Base-by-base conservation (phyloP, 495 filamentous ascomycete genomes). In the Umbilicaria muhlenbergii region DNA sequence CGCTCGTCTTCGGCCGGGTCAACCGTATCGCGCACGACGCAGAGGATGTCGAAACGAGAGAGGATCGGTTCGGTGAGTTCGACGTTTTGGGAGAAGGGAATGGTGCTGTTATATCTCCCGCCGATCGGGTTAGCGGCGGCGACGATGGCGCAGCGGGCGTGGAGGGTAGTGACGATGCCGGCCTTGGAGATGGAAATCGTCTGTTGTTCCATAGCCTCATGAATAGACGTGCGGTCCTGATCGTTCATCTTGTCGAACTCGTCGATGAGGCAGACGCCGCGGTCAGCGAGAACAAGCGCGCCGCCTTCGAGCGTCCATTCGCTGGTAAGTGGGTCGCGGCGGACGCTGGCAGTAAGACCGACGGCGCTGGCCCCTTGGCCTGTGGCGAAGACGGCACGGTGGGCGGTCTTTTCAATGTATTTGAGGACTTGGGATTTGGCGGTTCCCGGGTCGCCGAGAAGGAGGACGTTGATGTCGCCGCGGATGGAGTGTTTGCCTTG, bases 241-340 rank as follows among this genome's bases (percentile, higher is more conserved):
- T 99, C 92, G 63, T 99, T 99, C 92, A 99, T 99, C 71, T 99
- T 99, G 73, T 99, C 92, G 61, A 99, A 99, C 61, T 99, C 92
- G 59, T 99, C 92, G 52, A 99, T 99, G 28, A 99, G 69, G 57
- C 92, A 99, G 32, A 85, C 92, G 36, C 92, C 92, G 46, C 83
- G 80, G 61, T 99, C 92, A 19, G 92, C 92, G 32, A 99, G 73
- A 42, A 99, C 92, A 15, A 99, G 68, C 2, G 92, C 92, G 53
- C 92, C 92, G 51, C 92, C 92, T 67, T 99, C 92, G 15, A 99
- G 69, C 11, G 92, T 96, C 92, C 92, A 99, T 66, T 99, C 92
- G 51, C 77, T 81, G 1, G 92, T 99, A 51, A 99, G 67, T 0
- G 92, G 92, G 61, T 99, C 92, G 41, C 88, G 83, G 49, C 91